These are phyloP conservation scores for Russula lepida DNA, from an alignment of 768 basidiomycete genomes.

Conservation along the genomic window DNA sequence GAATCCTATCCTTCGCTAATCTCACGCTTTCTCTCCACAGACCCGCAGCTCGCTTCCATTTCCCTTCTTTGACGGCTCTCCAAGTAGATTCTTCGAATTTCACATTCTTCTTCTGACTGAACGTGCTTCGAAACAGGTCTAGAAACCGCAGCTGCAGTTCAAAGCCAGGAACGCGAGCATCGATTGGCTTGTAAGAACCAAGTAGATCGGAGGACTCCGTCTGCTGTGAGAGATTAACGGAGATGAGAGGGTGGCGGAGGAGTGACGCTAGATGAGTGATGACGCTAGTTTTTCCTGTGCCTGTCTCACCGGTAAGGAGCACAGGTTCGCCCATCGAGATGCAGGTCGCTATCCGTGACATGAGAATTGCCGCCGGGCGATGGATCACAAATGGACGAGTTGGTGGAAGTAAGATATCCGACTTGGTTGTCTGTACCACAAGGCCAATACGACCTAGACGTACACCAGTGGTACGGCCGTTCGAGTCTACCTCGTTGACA, in stretches of 20 bases:
- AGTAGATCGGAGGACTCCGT: slow-evolving; percentile 91
- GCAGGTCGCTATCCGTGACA: slow-evolving; percentile 72
- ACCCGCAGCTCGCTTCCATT: slow-evolving; percentile 76
- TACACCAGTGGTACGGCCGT: slow-evolving; percentile 50
- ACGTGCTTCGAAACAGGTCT: slow-evolving; percentile 75
- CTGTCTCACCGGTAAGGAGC: slow-evolving; percentile 93
- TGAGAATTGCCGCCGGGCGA: slow-evolving; percentile 66
- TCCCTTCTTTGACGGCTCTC: slow-evolving; percentile 72
- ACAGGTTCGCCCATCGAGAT: slow-evolving; percentile 72
- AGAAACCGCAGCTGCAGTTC: slow-evolving; percentile 65
- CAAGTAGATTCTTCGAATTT: slow-evolving; percentile 75
- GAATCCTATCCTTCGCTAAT: slow-evolving; percentile 59
- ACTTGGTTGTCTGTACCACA: slow-evolving; percentile 35
- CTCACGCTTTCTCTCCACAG: slow-evolving; percentile 76
- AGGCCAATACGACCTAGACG: slow-evolving; percentile 58
- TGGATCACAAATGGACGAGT: slow-evolving; percentile 80
- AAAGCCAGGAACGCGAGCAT: slow-evolving; percentile 70
- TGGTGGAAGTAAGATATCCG: slow-evolving; percentile 28
- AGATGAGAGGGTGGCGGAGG: slow-evolving; percentile 69
- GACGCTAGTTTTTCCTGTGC: slow-evolving; percentile 96
- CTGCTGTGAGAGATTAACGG: slow-evolving; percentile 92
- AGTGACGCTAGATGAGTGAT: slow-evolving; percentile 79
- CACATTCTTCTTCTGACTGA: slow-evolving; percentile 84
- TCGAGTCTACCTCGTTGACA: slow-evolving; percentile 56
- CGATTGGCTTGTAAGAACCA: slow-evolving; percentile 94